These are phyloP conservation scores for Schizophyllum commune DNA, from an alignment of 1,284 basidiomycete genomes.

Conservation along the genomic window DNA sequence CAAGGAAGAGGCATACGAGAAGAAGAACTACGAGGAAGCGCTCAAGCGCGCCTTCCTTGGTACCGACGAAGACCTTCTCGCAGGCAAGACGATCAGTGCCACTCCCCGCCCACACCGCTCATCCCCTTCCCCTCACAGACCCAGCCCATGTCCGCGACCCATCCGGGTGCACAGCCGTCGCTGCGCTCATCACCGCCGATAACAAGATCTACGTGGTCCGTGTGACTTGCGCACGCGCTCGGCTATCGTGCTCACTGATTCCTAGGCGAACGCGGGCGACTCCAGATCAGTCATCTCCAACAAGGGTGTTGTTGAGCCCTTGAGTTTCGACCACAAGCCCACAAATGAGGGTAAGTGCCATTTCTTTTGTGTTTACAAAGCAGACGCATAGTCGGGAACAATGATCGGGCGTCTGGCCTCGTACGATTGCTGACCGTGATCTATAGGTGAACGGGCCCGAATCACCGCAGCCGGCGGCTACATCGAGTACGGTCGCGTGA, in stretches of 20 bases:
- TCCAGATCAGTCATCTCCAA: constrained; percentile 88
- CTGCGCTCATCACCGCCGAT: constrained; percentile 75
- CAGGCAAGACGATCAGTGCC: constrained; percentile 44
- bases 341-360: constrained; percentile 75
- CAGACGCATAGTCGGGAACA: no score
- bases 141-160: constrained; percentile 85
- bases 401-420: constrained; percentile 2
- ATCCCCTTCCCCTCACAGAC: constrained; percentile 39
- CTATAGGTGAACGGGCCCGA: constrained; percentile 74
- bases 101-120: constrained; percentile 5
- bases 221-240: constrained; percentile 8
- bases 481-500: constrained; percentile 95
- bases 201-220: constrained; percentile 76
- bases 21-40: constrained; percentile 66
- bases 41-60: constrained; percentile 88
- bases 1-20: constrained; percentile 66
- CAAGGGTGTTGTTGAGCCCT: constrained; percentile 78
- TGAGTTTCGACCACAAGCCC: constrained; percentile 97
- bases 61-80: constrained; percentile 90
- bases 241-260: constrained; percentile 7
- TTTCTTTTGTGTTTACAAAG: no score
- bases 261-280: constrained; percentile 95
- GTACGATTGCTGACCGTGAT: constrained; percentile 8
- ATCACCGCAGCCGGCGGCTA: constrained; percentile 95
- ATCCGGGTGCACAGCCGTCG: constrained; percentile 95